A percentile compares a stretch with the other conserved stretches of the same genome.
Evolutionary conservation across 2,329 filamentous ascomycete genomes (phyloP).

Genomic region (Aspergillus phoenicis): DNA sequence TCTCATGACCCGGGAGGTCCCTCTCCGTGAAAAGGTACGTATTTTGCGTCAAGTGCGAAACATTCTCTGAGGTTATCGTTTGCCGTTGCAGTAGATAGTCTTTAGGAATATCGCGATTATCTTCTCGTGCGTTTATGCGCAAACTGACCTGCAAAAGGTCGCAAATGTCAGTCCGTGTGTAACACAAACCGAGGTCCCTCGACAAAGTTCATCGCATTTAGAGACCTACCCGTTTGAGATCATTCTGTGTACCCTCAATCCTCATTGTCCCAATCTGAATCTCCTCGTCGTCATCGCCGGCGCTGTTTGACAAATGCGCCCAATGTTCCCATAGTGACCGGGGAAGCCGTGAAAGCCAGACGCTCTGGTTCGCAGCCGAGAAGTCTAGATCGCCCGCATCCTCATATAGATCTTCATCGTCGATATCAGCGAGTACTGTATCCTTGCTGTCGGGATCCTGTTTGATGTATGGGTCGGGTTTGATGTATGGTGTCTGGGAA

Average conservation of each 20-base stretch:
- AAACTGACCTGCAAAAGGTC: conserved; percentile 62
- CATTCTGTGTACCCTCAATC: conserved; percentile 58
- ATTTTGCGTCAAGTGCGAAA: conserved; percentile 64
- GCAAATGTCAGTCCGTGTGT: conserved; percentile 12
- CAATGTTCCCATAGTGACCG: conserved; percentile 80
- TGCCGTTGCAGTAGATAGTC: conserved; percentile 82
- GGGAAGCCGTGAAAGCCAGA: conserved; percentile 77
- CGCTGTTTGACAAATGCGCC: conserved; percentile 55
- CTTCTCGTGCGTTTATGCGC: conserved; percentile 67
- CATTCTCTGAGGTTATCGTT: conserved; percentile 51
- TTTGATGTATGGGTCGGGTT: conserved; percentile 45
- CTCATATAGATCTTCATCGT: conserved; percentile 72
- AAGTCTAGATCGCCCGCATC: conserved; percentile 68
- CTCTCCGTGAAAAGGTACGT: conserved; percentile 94
- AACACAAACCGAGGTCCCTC: background rate
- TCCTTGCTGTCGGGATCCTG: conserved; percentile 46
- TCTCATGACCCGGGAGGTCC: conserved; percentile 76
- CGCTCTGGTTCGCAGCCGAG: conserved; percentile 46
- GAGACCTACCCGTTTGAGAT: conserved; percentile 49
- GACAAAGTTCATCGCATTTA: background rate
- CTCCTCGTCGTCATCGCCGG: conserved; percentile 71
- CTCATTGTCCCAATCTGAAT: conserved; percentile 77
- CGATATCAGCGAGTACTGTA: conserved; percentile 34
- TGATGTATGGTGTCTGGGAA: conserved; percentile 40
- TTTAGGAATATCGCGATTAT: conserved; percentile 77